These are phyloP conservation scores for Hansenula lynferdii DNA, from an alignment of 1,139 yeast species.

Conservation along the genomic window DNA sequence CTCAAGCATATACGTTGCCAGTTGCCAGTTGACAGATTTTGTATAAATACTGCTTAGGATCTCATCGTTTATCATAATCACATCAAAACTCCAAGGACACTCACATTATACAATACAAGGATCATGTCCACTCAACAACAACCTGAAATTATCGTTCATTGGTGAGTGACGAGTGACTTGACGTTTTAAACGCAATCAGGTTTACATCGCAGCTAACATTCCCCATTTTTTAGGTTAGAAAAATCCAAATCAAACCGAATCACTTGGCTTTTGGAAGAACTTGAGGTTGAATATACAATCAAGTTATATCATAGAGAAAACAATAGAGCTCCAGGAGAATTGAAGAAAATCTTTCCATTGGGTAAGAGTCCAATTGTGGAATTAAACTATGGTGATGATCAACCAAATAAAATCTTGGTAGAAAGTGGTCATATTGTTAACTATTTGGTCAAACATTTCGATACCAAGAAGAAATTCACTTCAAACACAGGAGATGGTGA, in stretches of 20 bases:
- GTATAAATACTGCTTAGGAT: too few species aligned
- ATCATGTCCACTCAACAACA: too few species aligned
- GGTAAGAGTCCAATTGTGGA: constrained; percentile 56
- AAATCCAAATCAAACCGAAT: constrained; percentile 51
- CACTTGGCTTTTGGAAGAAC: constrained; percentile 51
- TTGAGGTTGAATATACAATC: constrained; percentile 45
- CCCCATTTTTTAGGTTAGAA: too few species aligned
- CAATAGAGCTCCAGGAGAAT: constrained; percentile 33
- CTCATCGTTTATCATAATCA: too few species aligned
- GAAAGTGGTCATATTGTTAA: constrained; percentile 46
- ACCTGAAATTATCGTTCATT: too few species aligned
- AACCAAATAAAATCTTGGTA: constrained; percentile 27
- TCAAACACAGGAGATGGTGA: constrained; percentile 28
- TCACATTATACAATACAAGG: too few species aligned
- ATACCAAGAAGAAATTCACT: constrained; percentile 30
- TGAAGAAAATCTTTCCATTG: constrained; percentile 48
- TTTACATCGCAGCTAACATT: too few species aligned
- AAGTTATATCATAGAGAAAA: constrained; percentile 43
- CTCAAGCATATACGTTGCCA: too few species aligned
- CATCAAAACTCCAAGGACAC: too few species aligned
- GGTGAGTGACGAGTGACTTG: too few species aligned
- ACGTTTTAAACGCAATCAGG: too few species aligned
- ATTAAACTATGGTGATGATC: constrained; percentile 34
- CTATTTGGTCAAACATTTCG: constrained; percentile 38
- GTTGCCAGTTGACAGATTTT: too few species aligned